Percentiles rank a stretch among this genome's conserved stretches.
phyloP scores from a whole-genome alignment of 768 basidiomycete species.

The Mrakia blollopis region DNA sequence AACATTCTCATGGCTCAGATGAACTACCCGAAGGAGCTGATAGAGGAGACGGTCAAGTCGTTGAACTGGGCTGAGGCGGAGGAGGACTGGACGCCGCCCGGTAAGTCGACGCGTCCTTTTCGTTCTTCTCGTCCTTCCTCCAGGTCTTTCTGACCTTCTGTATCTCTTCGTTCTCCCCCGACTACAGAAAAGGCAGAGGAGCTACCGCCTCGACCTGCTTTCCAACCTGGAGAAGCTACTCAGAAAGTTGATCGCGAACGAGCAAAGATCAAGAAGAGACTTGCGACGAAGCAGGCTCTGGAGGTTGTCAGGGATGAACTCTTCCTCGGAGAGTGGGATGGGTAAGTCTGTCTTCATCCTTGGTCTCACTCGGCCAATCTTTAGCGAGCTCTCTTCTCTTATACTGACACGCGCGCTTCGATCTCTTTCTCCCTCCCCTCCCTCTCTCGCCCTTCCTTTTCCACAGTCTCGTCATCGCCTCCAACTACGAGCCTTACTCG shows the following conservation, averaged over 20 bases:
- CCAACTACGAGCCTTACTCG: conserved; percentile 77
- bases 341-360: conserved; percentile 49
- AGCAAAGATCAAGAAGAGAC: conserved; percentile 22
- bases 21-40: conserved; percentile 66
- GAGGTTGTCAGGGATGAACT: conserved; percentile 67
- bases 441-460: too few relatives aligned
- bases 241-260: conserved; percentile 1
- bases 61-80: conserved; percentile 90
- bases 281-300: conserved; percentile 42
- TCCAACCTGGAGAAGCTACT: not conserved
- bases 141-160: not conserved
- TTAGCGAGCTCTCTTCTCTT: not conserved
- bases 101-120: not conserved
- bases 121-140: not conserved
- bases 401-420: not conserved
- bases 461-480: conserved; percentile 69
- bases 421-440: not conserved
- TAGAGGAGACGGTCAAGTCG: conserved; percentile 50
- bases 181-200: not conserved
- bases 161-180: not conserved
- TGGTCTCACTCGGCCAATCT: not conserved
- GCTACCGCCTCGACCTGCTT: not conserved
- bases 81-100: conserved; percentile 54
- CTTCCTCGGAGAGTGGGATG: conserved; percentile 82
- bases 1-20: conserved; percentile 66